Evolutionary conservation across 208 protist species (phyloP).

Genomic region (Acanthamoeba healyi): DNA sequence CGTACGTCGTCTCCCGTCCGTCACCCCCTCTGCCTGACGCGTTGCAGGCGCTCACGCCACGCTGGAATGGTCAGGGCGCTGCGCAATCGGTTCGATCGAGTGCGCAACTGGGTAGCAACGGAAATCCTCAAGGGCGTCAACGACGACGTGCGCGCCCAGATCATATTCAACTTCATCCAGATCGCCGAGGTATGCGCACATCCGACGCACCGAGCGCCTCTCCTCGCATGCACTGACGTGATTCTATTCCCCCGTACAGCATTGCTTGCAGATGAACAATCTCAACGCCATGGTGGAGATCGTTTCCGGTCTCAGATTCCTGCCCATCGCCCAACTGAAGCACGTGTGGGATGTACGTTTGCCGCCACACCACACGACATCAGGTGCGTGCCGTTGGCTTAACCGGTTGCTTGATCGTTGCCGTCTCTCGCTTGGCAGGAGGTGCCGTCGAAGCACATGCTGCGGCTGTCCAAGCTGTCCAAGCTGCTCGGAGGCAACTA

Average conservation of each 20-base stretch:
- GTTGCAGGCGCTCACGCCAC: too few species aligned
- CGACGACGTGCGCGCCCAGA: slow-evolving; percentile 39
- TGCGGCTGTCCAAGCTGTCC: slow-evolving; percentile 28
- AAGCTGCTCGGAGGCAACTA: slow-evolving; percentile 54
- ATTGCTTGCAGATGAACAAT: slow-evolving; percentile 81
- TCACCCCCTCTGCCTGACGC: too few species aligned
- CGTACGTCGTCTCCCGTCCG: too few species aligned
- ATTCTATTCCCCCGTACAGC: too few species aligned
- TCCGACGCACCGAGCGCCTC: not conserved
- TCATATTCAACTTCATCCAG: slow-evolving; percentile 65
- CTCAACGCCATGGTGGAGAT: slow-evolving; percentile 86
- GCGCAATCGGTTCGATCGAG: not conserved
- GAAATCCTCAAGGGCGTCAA: slow-evolving; percentile 39
- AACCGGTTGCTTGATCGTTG: not conserved
- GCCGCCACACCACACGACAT: not conserved
- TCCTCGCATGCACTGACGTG: not conserved
- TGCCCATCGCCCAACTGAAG: slow-evolving; percentile 77
- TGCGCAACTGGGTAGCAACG: slow-evolving; percentile 49
- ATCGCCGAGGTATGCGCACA: slow-evolving; percentile 58
- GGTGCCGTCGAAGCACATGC: slow-evolving; percentile 41
- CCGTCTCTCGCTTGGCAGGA: not conserved
- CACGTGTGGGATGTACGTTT: slow-evolving; percentile 83
- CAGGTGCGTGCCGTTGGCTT: not conserved
- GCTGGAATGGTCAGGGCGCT: not conserved
- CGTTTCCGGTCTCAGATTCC: slow-evolving; percentile 79